Conservation (phyloP, 2,329 filamentous ascomycete species). For the Ceratocystis eucalypticola region DNA sequence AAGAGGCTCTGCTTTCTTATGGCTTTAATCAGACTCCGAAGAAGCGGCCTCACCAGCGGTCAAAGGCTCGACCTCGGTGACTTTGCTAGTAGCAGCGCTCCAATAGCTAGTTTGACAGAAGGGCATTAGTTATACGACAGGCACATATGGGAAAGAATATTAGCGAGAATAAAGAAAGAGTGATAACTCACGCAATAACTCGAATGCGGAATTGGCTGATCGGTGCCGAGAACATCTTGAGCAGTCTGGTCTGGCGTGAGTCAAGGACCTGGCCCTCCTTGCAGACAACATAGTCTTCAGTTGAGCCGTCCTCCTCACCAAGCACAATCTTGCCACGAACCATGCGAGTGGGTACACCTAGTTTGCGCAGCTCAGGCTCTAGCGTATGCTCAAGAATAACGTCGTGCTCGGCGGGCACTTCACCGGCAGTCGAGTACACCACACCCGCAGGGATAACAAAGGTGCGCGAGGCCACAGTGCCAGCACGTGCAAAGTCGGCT, state of each 20-base stretch:
- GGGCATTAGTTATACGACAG: not conserved
- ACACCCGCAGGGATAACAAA: constrained; percentile 75
- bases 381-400: constrained; percentile 75
- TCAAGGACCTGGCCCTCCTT: constrained; percentile 74
- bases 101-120: constrained; percentile 39
- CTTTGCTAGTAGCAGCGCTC: constrained; percentile 43
- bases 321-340: constrained; percentile 78
- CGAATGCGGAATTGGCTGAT: constrained; percentile 81
- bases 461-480: constrained; percentile 56
- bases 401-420: constrained; percentile 68
- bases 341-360: constrained; percentile 81
- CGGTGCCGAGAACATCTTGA: constrained; percentile 88
- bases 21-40: constrained; percentile 14
- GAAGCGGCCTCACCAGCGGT: constrained; percentile 3
- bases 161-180: not conserved
- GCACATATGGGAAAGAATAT: not conserved
- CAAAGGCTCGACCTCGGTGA: constrained; percentile 39
- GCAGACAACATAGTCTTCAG: constrained; percentile 61
- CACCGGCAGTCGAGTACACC: constrained; percentile 67
- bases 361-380: constrained; percentile 77
- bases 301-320: constrained; percentile 40
- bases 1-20: not conserved
- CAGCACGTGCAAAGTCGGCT: constrained; percentile 84
- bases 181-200: constrained; percentile 51
- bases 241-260: constrained; percentile 77